Percentiles rank a stretch among this genome's conserved stretches.
Evolutionary conservation across 352 stramenopile genomes (phyloP).

Genomic region (Phytophthora rubi): DNA sequence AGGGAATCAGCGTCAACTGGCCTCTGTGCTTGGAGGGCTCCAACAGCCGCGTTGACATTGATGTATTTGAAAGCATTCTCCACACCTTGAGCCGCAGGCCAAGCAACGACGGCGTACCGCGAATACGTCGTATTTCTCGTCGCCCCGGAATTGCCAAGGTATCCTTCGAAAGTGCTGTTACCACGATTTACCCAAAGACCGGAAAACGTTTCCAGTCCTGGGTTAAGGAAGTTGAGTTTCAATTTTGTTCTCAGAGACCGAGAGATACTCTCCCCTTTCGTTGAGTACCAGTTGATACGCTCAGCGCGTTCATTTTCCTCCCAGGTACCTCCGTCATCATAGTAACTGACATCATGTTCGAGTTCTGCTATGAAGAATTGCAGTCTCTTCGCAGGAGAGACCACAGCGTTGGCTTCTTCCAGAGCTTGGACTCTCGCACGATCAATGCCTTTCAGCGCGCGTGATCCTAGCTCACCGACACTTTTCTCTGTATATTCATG

Average conservation of each 20-base stretch:
- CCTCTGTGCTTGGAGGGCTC: background rate
- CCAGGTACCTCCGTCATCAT: constrained; percentile 16
- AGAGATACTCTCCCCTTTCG: background rate
- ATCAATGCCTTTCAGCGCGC: constrained; percentile 25
- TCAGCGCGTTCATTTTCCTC: constrained; percentile 15
- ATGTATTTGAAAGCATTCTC: constrained; percentile 9
- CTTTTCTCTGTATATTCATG: constrained; percentile 23
- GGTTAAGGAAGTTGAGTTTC: constrained; percentile 24
- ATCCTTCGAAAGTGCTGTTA: constrained; percentile 26
- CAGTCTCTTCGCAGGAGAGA: constrained; percentile 5
- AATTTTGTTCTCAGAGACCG: background rate
- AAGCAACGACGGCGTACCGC: constrained; percentile 11
- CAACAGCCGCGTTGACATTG: background rate
- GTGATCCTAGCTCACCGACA: constrained; percentile 8
- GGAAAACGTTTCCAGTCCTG: constrained; percentile 8
- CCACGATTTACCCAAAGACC: constrained; percentile 17
- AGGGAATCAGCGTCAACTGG: background rate
- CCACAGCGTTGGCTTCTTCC: constrained; percentile 15
- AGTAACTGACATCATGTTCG: constrained; percentile 15
- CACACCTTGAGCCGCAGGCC: constrained; percentile 4
- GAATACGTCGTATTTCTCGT: constrained; percentile 29
- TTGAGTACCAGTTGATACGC: constrained; percentile 14
- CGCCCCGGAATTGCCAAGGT: constrained; percentile 23
- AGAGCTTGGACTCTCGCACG: constrained; percentile 22
- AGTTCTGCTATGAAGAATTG: constrained; percentile 24